Evolutionary conservation across 345 rosid genomes (phyloP), one percentile per base, ranked within the genome.

Genomic region (Toxicodendron radicans): DNA sequence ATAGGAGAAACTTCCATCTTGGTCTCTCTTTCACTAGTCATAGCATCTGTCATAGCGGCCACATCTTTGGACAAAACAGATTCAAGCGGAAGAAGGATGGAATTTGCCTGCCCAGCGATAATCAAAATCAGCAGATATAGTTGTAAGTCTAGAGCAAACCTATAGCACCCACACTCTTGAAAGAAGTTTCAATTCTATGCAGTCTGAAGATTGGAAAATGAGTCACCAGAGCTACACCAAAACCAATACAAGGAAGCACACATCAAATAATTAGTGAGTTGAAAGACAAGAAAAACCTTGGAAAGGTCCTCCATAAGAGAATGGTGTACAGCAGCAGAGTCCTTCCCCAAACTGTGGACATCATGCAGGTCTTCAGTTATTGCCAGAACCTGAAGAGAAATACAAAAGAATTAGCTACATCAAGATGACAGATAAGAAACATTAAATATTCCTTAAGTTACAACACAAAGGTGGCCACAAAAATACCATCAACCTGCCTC

Each of bases 311-410:
- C 92, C 89, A 88, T 84, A 67, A 94, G 94, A 77, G 96, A 86
- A 79, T 46, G 80, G 60, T 92, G 91, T 69, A 86, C 75, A 45
- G 88, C 83, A 76, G 86, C 86, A 87, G 96, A 97, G 79, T 94
- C 97, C 88, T 88, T 91, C 75, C 97, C 98, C 79, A 90, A 76
- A 66, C 85, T 86, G 83, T 92, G 86, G 77, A 94, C 94, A 69
- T 90, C 98, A 73, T 89, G 96, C 81, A 94, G 85, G 83, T 90
- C 97, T 81, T 88, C 97, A 33, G 98, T 91, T 75, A 90, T 89
- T 64, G 96, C 93, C 79, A 92, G 85, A 78, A 94, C 94, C 97
- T 94, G 80, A 75, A 81, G 52, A 75, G 73, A 75, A 80, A 17
- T 35, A 60, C 49, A 13, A 72, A 77, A 54, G 61, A 7, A 58